phyloP scores from a whole-genome alignment of 2,329 filamentous ascomycete species.

The Ceratocystis papillata region DNA sequence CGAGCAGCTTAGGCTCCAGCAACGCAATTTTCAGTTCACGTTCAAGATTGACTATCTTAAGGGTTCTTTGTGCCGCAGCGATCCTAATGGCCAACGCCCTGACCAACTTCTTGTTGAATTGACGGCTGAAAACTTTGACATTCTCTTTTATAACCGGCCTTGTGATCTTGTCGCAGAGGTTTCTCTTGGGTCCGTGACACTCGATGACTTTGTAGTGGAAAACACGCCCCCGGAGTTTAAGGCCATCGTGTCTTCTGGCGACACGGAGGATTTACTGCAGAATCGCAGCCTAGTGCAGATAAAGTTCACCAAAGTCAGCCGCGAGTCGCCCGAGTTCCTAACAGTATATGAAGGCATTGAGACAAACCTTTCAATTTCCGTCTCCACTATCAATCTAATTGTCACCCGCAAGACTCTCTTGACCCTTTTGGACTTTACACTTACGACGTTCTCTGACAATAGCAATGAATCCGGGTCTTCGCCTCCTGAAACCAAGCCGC shows the following conservation, averaged over 20 bases:
- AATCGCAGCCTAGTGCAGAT: slow-evolving; percentile 76
- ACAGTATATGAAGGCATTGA: slow-evolving; percentile 85
- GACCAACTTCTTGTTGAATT: slow-evolving; percentile 83
- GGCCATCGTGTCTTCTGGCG: slow-evolving; percentile 83
- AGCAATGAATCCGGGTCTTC: slow-evolving; percentile 28
- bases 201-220: slow-evolving; percentile 84
- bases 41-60: slow-evolving; percentile 92
- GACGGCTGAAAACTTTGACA: slow-evolving; percentile 75
- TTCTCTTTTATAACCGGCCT: slow-evolving; percentile 77
- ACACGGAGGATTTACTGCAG: slow-evolving; percentile 59
- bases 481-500: slow-evolving; percentile 28
- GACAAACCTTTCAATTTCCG: slow-evolving; percentile 77
- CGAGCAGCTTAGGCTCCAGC: slow-evolving; percentile 52
- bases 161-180: slow-evolving; percentile 94
- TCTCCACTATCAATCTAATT: slow-evolving; percentile 92
- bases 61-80: slow-evolving; percentile 80
- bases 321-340: slow-evolving; percentile 84
- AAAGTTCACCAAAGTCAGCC: slow-evolving; percentile 83
- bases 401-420: slow-evolving; percentile 88
- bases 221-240: slow-evolving; percentile 84
- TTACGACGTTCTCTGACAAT: slow-evolving; percentile 72
- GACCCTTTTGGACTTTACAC: slow-evolving; percentile 85
- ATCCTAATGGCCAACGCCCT: slow-evolving; percentile 61
- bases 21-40: slow-evolving; percentile 89
- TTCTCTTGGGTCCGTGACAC: slow-evolving; percentile 69